A percentile compares a stretch with the other conserved stretches of the same genome.
Conservation (phyloP, 345 rosid species). For the Gossypium mustelinum region DNA sequence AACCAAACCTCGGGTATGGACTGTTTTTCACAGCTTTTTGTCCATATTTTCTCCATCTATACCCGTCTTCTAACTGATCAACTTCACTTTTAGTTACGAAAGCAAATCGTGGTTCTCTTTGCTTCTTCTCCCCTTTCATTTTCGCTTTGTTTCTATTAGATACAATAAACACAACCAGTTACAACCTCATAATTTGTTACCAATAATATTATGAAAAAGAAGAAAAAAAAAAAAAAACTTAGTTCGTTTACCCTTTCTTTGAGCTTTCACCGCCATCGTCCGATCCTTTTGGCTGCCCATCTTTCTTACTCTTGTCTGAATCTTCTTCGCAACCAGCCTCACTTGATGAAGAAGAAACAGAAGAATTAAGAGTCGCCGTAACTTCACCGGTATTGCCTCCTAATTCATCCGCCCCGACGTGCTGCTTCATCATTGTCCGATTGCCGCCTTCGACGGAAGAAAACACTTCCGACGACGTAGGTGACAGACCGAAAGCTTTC, state of each 20-base stretch:
- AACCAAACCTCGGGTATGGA: constrained; percentile 58
- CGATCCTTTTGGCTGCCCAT: constrained; percentile 29
- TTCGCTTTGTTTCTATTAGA: constrained; percentile 45
- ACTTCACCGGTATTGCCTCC: constrained; percentile 28
- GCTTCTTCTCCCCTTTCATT: constrained; percentile 52
- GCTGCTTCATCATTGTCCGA: constrained; percentile 16
- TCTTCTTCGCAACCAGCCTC: constrained; percentile 64
- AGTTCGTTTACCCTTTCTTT: constrained; percentile 40
- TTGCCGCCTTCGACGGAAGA: constrained; percentile 38
- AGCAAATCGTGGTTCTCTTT: constrained; percentile 68
- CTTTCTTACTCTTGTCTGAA: constrained; percentile 44
- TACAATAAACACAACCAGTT: constrained; percentile 1
- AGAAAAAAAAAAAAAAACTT: constrained; percentile 1
- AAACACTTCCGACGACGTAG: constrained; percentile 47
- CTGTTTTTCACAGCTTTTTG: constrained; percentile 92
- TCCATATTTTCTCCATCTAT: constrained; percentile 89
- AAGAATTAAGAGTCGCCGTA: constrained; percentile 41
- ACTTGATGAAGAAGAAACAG: constrained; percentile 57
- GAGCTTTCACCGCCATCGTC: constrained; percentile 48
- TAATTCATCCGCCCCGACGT: constrained; percentile 20
- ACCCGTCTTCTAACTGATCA: constrained; percentile 87
- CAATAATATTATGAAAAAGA: not conserved
- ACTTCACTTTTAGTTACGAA: constrained; percentile 84
- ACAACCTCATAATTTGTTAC: not conserved
- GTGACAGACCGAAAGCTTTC: constrained; percentile 47